These are phyloP conservation scores for Aspergillus tanneri DNA, from an alignment of 2,329 filamentous ascomycete genomes.

Conservation along the genomic window DNA sequence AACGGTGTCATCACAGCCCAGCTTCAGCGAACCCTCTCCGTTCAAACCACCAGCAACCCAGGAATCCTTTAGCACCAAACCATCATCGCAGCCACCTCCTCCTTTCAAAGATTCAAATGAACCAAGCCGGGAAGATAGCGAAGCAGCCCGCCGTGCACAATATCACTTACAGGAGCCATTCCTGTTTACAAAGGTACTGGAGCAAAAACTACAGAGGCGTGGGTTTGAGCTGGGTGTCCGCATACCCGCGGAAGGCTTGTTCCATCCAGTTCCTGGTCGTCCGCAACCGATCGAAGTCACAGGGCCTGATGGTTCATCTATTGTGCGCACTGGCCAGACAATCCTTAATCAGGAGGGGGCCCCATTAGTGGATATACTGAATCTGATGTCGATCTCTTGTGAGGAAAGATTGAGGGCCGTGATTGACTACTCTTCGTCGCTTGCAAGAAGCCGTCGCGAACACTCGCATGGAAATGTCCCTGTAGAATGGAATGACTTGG, in stretches of 20 bases:
- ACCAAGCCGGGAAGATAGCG: conserved; percentile 61
- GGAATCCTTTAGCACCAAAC: conserved; percentile 63
- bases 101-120: conserved; percentile 67
- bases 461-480: conserved; percentile 79
- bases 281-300: conserved; percentile 51
- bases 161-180: conserved; percentile 75
- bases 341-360: conserved; percentile 68
- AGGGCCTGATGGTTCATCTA: conserved; percentile 62
- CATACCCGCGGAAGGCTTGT: conserved; percentile 57
- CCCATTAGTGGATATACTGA: conserved; percentile 76
- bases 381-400: conserved; percentile 76
- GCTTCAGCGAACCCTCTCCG: conserved; percentile 51
- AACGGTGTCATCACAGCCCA: conserved; percentile 42
- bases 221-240: conserved; percentile 59
- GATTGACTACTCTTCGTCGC: conserved; percentile 70
- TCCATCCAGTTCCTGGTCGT: conserved; percentile 46
- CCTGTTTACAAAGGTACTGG: conserved; percentile 60
- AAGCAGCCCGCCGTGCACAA: conserved; percentile 61
- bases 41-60: conserved; percentile 58
- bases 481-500: conserved; percentile 71
- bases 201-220: conserved; percentile 57
- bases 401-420: conserved; percentile 75
- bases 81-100: conserved; percentile 59
- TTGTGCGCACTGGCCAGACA: conserved; percentile 65
- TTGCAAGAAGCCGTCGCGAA: conserved; percentile 70